Base-by-base conservation (phyloP, 345 rosid genomes). In the Mangifera indica region DNA sequence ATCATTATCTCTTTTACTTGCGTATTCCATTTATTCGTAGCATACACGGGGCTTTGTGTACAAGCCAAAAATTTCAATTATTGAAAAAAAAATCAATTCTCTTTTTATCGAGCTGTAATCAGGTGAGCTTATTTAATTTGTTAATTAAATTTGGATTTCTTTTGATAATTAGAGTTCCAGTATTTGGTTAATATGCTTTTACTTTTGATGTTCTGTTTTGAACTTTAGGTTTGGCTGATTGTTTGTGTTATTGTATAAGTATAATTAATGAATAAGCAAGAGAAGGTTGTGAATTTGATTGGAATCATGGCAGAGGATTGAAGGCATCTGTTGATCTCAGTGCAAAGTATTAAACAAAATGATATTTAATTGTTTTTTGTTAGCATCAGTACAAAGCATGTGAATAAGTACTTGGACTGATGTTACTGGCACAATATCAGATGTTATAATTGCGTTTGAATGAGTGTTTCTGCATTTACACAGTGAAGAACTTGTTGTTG, bases 101-200 rank as follows among this genome's bases (percentile, higher is more conserved):
- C 21, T 37, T 20, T 20, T 42, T 40, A 42, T 69, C 72, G 63
- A 45, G 20, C 26, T 45, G 18, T 13, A 49, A 46, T 44, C 54
- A 58, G 65, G 73, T 70, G 64, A 70, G 55, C 21, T 70, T 58
- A 49, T 18, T 24, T 45, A 3, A 46, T 58, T 45, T 58, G 44
- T 70, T 26, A 5, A 25, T 70, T 26, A 42, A 37, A 32, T 37
- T 69, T 21, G 3, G 48, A 32, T 21, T 69, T 51, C 21, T 22
- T 25, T 44, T 69, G 45, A 58, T 57, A 20, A 25, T 44, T 37
- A 21, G 29, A 55, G 57, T 66, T 26, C 29, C 17, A 51, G 17
- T 66, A 5, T 49, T 37, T 46, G 55, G 0, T 65, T 48, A 10
- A 25, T 58, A 24, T 45, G 4, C 25, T 37, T 24, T 26, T 46